Base-by-base conservation (phyloP, 2,329 filamentous ascomycete species). In the Epichloe typhina region DNA sequence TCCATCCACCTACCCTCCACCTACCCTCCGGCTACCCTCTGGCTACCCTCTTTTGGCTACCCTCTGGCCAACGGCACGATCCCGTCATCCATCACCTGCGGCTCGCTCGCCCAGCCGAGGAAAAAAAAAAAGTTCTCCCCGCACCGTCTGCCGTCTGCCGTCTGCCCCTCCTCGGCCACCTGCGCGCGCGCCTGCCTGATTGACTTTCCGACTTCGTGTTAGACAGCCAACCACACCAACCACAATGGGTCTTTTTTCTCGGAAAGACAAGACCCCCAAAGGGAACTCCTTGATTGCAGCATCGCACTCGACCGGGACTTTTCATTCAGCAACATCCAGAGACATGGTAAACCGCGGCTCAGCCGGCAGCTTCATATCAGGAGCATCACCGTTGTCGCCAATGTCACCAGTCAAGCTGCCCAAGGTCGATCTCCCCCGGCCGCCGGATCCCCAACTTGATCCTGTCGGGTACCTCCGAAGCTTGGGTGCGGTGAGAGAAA, bases 381-480 rank as follows among this genome's bases (percentile, higher is more conserved):
- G 74, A 5, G 69, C 62, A 35, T 75, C 72, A 3, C 72, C 75
- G n/a, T 55, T 73, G 53, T 72, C 74, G 11, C 73, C 75, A 44
- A 75, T 78, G 64, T 72, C 75, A 37, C 72, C 64, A 53, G 63
- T 65, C 57, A 73, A 69, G 55, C 77, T 90, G 57, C 82, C 84
- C 58, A 86, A 89, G 66, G 76, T 94, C 61, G 80, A 88, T 56
- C 78, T 97, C 87, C 91, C 91, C 47, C 84, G 82, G 61, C 82
- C 89, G 15, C 90, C 91, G 31, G 90, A 97, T 68, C 90, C 91
- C 61, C 77, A 84, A 55, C 75, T 91, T 58, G 88, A 97, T 65
- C 90, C 91, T 19, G 88, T 86, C 23, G 90, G 83, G 54, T 97
- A 97, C 68, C 78, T 98, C 61, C 82, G 87, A 64, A 96, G 89